phyloP scores from a whole-genome alignment of 495 filamentous ascomycete species.

The Tuber microsphaerosporum region DNA sequence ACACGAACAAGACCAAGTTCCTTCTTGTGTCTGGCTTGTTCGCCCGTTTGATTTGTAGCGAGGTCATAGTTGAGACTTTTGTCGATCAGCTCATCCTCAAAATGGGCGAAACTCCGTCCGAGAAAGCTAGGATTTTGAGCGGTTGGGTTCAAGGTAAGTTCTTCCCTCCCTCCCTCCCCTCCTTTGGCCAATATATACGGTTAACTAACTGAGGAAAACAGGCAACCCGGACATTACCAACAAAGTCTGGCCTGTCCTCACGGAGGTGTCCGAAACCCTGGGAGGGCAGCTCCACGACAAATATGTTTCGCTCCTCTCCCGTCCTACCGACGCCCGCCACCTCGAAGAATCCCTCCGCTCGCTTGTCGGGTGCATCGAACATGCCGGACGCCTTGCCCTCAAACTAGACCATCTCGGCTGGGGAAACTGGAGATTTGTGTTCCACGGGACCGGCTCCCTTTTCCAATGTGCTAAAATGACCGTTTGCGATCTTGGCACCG shows the following conservation, averaged over 20 bases:
- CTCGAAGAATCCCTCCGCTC: conserved; percentile 25
- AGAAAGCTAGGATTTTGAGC: background rate
- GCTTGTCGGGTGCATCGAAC: conserved; percentile 17
- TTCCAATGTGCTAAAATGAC: conserved; percentile 16
- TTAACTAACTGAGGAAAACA: background rate
- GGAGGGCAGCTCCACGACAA: background rate
- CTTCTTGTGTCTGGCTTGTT: conserved; percentile 29
- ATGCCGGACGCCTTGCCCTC: conserved; percentile 23
- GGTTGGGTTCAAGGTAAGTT: background rate
- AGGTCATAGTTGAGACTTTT: conserved; percentile 19
- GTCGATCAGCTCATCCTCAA: background rate
- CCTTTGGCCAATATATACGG: background rate
- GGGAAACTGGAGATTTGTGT: conserved; percentile 23
- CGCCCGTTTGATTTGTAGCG: conserved; percentile 6
- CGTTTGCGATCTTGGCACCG: conserved; percentile 23
- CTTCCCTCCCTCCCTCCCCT: background rate
- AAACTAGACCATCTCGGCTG: conserved; percentile 12
- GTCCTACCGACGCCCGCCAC: conserved; percentile 24
- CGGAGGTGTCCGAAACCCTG: background rate
- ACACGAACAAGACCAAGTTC: conserved; percentile 23
- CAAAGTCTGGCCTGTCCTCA: background rate
- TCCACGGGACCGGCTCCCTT: conserved; percentile 1
- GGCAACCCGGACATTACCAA: background rate
- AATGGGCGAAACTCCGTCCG: background rate
- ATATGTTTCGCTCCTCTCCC: conserved; percentile 21